phyloP scores from a whole-genome alignment of 352 stramenopile genomes.

The Salisapilia sapeloensis region DNA sequence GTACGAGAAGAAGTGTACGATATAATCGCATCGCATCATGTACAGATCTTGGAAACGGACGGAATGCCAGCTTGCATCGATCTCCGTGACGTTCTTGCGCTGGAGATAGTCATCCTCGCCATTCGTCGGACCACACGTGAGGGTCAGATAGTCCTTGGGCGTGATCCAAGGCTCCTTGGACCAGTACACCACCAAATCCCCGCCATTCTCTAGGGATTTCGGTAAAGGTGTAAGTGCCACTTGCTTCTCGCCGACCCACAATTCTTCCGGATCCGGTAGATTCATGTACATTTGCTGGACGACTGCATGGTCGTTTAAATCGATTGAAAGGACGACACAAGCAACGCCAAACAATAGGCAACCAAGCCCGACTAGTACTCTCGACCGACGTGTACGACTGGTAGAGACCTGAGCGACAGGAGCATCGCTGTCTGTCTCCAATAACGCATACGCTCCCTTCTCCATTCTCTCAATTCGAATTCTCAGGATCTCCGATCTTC shows the following conservation, averaged over 20 bases:
- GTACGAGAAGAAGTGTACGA: slow-evolving; percentile 33
- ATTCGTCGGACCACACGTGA: slow-evolving; percentile 40
- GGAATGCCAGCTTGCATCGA: slow-evolving; percentile 11
- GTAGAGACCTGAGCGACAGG: no score
- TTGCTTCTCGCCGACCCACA: background rate
- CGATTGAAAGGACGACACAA: no score
- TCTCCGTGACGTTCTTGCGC: slow-evolving; percentile 14
- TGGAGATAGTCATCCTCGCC: slow-evolving; percentile 23
- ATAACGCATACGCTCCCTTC: no score
- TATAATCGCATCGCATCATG: slow-evolving; percentile 62
- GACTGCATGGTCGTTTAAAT: no score
- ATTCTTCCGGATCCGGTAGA: no score
- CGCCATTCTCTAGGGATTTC: slow-evolving; percentile 16
- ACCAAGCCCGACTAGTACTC: no score
- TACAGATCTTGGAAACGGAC: slow-evolving; percentile 49
- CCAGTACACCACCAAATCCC: slow-evolving; percentile 38
- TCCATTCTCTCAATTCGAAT: no score
- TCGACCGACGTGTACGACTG: no score
- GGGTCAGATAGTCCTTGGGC: slow-evolving; percentile 30
- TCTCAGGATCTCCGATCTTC: no score
- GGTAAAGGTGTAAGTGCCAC: slow-evolving; percentile 22
- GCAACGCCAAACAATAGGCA: no score
- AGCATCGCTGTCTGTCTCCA: no score
- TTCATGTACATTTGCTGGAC: no score
- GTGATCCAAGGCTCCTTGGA: slow-evolving; percentile 2